Percentiles rank a stretch among this genome's conserved stretches.
Evolutionary conservation across 257 asterid species (phyloP).

Genomic region (Craterostigma plantagineum): DNA sequence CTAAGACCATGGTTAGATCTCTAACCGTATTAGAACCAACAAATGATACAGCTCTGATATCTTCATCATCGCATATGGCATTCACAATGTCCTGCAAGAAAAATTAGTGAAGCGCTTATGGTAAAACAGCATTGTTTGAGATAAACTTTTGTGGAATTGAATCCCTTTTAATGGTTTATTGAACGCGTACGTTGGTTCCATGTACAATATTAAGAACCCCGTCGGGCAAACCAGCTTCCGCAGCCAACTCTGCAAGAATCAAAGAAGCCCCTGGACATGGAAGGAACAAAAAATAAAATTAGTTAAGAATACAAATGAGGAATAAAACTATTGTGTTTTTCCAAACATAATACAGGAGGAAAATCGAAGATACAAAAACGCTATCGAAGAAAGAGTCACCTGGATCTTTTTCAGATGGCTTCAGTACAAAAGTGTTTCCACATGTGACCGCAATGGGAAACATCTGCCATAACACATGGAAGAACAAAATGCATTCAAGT

Average conservation of each 20-base stretch:
- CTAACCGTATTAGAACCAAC: constrained; percentile 87
- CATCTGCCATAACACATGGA: constrained; percentile 45
- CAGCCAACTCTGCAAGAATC: constrained; percentile 93
- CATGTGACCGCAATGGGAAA: constrained; percentile 95
- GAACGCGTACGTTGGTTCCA: constrained; percentile 50
- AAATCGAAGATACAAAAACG: no score
- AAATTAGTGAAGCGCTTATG: constrained; percentile 7
- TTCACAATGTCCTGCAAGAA: constrained; percentile 57
- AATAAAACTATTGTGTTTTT: constrained; percentile 1
- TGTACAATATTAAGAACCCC: constrained; percentile 90
- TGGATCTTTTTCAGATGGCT: constrained; percentile 98
- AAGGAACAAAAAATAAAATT: constrained; percentile 7
- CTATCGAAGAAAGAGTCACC: constrained; percentile 34
- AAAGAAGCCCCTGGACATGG: constrained; percentile 68
- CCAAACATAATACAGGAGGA: constrained; percentile 3
- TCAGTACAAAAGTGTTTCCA: constrained; percentile 83
- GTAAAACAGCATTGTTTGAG: no score
- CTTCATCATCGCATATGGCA: constrained; percentile 93
- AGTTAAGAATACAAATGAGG: neutral
- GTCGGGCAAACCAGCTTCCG: constrained; percentile 92
- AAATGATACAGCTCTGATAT: constrained; percentile 86
- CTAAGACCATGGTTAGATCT: constrained; percentile 8
- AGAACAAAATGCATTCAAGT: neutral
- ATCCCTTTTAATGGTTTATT: neutral
- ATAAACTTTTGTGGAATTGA: no score